Conservation (phyloP, 768 basidiomycete species). For the Hypholoma fasciculare region DNA sequence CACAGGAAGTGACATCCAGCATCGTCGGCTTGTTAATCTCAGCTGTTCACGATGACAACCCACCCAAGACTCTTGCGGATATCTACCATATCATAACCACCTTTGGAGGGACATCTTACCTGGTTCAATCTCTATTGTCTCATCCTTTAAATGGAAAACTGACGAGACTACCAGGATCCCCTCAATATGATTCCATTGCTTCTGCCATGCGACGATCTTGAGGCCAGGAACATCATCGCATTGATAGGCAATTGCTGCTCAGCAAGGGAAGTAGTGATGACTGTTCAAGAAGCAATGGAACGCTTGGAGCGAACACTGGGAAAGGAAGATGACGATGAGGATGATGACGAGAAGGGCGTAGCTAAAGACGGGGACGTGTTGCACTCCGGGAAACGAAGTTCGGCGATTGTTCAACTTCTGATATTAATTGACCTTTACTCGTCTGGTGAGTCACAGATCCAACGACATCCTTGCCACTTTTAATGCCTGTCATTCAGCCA, state of each 20-base stretch:
- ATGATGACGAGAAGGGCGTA: conserved; percentile 22
- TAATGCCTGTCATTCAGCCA: conserved; percentile 29
- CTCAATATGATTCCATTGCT: conserved; percentile 42
- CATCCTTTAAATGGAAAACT: background rate
- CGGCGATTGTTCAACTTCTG: conserved; percentile 32
- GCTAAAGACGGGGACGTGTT: conserved; percentile 1
- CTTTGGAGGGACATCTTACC: conserved; percentile 15
- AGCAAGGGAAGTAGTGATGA: conserved; percentile 48
- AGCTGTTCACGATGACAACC: conserved; percentile 30
- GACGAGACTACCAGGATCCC: conserved; percentile 29
- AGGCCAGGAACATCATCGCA: conserved; percentile 38
- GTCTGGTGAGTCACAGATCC: conserved; percentile 29
- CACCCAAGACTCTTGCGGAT: conserved; percentile 27
- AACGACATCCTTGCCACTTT: background rate
- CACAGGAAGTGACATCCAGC: conserved; percentile 25
- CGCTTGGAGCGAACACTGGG: conserved; percentile 27
- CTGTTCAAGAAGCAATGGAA: conserved; percentile 46
- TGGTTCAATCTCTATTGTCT: conserved; percentile 20
- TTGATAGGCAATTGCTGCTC: conserved; percentile 40
- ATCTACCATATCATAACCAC: conserved; percentile 29
- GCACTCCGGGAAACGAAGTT: conserved; percentile 11
- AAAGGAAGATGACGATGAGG: conserved; percentile 28
- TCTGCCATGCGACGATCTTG: conserved; percentile 34
- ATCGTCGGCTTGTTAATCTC: conserved; percentile 36
- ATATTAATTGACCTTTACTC: conserved; percentile 38